These are phyloP conservation scores for Talaromyces sp. DNA, from an alignment of 2,329 filamentous ascomycete genomes.

Conservation along the genomic window DNA sequence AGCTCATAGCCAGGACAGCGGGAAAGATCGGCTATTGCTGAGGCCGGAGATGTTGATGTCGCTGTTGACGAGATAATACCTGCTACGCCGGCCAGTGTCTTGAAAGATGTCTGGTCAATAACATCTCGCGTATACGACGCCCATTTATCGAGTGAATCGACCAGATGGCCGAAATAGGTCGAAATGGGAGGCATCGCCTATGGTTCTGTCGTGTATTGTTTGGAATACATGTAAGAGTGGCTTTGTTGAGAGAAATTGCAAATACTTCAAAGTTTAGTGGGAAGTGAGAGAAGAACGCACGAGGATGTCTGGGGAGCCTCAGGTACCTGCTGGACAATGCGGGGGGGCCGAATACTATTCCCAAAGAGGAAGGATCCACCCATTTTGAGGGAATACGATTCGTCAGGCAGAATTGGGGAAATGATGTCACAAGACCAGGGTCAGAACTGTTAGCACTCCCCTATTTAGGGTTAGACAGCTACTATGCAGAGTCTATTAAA, in stretches of 20 bases:
- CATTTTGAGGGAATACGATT: neutral
- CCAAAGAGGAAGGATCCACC: neutral
- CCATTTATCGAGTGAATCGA: constrained; percentile 6
- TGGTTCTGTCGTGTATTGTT: neutral
- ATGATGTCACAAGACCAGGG: neutral
- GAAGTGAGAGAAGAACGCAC: neutral
- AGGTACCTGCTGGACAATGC: neutral
- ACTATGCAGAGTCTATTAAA: too few relatives aligned
- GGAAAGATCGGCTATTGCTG: neutral
- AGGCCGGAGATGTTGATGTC: neutral
- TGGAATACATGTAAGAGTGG: neutral
- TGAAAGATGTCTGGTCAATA: constrained; percentile 12
- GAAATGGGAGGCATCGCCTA: constrained; percentile 6
- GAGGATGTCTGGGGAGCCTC: neutral
- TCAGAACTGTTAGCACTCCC: too few relatives aligned
- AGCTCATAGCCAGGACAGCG: constrained; percentile 39
- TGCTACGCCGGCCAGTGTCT: constrained; percentile 10
- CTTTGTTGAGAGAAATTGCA: neutral
- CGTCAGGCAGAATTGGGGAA: neutral
- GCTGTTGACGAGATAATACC: constrained; percentile 10
- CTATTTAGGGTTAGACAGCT: neutral
- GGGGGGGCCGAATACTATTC: neutral
- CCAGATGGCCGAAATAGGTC: constrained; percentile 5
- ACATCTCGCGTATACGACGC: constrained; percentile 10
- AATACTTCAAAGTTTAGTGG: neutral